phyloP scores from a whole-genome alignment of 371 early-diverging fungal genomes.

The Syncephalastrum sp. region DNA sequence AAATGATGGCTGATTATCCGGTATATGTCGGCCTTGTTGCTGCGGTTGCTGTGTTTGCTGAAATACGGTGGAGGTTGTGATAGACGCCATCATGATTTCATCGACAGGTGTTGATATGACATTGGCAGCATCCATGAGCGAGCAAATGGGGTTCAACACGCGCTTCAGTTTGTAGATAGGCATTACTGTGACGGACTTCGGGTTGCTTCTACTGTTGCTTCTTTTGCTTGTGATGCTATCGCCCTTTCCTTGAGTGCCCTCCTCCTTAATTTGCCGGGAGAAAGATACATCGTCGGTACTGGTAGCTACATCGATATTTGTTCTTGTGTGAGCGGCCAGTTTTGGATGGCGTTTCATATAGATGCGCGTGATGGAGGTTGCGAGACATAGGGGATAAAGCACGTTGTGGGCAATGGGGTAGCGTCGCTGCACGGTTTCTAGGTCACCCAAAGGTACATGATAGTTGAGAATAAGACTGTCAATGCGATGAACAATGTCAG shows the following conservation, averaged over 20 bases:
- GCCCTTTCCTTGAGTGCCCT: too few relatives aligned
- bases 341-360: too few relatives aligned
- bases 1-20: not conserved
- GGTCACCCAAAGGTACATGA: not conserved
- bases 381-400: constrained; percentile 11
- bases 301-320: too few relatives aligned
- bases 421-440: not conserved
- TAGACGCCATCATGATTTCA: constrained; percentile 10
- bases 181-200: constrained; percentile 5
- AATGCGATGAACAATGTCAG: constrained; percentile 18
- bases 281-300: too few relatives aligned
- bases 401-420: constrained; percentile 9
- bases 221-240: too few relatives aligned
- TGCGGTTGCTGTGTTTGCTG: not conserved
- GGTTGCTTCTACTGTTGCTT: too few relatives aligned
- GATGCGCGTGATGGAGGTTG: constrained; percentile 6
- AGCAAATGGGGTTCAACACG: constrained; percentile 12
- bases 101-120: constrained; percentile 5
- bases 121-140: constrained; percentile 13
- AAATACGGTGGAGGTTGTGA: not conserved
- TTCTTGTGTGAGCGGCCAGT: too few relatives aligned
- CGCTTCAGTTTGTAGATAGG: constrained; percentile 13
- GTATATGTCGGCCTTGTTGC: constrained; percentile 1
- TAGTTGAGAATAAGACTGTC: constrained; percentile 9
- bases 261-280: too few relatives aligned